A percentile compares a stretch with the other conserved stretches of the same genome.
These are phyloP conservation scores for Triticum monococcum DNA, from an alignment of 176 grass and related monocot species.

Conservation along the genomic window DNA sequence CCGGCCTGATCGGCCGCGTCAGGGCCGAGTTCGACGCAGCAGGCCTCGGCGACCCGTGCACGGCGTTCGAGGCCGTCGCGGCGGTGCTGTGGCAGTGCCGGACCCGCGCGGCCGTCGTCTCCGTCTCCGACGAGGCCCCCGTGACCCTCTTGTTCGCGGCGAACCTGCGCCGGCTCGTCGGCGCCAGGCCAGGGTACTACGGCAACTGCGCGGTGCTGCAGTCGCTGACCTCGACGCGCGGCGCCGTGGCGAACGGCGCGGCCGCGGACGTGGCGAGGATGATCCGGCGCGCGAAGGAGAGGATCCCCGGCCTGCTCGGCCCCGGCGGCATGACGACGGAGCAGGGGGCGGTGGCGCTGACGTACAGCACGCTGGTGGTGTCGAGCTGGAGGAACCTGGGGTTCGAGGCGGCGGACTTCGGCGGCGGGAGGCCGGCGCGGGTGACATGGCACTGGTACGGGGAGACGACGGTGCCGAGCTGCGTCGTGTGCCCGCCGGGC, in stretches of 20 bases:
- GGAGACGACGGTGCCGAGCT: background rate
- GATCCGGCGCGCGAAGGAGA: slow-evolving; percentile 5
- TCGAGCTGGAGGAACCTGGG: slow-evolving; percentile 9
- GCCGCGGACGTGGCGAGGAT: slow-evolving; percentile 10
- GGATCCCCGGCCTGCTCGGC: background rate
- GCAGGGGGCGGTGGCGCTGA: background rate
- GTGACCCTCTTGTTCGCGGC: background rate
- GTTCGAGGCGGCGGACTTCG: background rate
- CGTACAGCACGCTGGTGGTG: background rate
- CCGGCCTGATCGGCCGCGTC: background rate
- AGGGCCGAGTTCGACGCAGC: background rate
- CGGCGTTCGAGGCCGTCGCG: slow-evolving; percentile 28
- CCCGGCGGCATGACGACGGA: background rate
- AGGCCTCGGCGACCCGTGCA: background rate
- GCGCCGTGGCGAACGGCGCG: background rate
- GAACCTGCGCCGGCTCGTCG: slow-evolving; percentile 15
- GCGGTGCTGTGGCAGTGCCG: slow-evolving; percentile 32
- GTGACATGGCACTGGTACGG: background rate
- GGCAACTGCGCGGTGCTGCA: slow-evolving; percentile 24
- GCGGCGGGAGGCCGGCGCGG: background rate
- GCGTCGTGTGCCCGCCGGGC: background rate
- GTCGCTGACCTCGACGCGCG: background rate
- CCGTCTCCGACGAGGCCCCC: background rate
- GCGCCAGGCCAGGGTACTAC: slow-evolving; percentile 21
- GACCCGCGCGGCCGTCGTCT: background rate